Evolutionary conservation across 192 early-diverging fungal genomes (phyloP), one percentile per base, ranked within the genome.

Genomic region (Dissophora ornata): DNA sequence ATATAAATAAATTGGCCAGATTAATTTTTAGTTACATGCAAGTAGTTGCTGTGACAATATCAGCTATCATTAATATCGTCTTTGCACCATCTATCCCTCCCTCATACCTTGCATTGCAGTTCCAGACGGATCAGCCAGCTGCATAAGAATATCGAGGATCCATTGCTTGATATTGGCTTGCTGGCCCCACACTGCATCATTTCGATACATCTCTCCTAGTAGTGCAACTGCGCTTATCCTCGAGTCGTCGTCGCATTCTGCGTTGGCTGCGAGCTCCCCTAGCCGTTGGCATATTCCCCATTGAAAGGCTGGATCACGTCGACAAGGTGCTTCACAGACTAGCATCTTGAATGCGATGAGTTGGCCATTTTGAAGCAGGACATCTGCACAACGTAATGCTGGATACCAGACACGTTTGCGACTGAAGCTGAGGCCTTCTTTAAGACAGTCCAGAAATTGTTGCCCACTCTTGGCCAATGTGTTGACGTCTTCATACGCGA

Each of bases 131-230:
- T 5, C 6, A 2, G 18, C 19, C 16, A 60, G 45, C 26, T 47
- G 58, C 44, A 26, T 24, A 21, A 60, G 58, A 45, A 47, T 60
- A 24, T 48, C 28, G 24, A 60, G 42, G 18, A 60, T 60, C 12
- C 26, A 48, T 29, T 60, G 58, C 44, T 60, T 45, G 58, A 48
- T 25, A 2, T 1, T 8, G 6, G 30, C 22, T 29, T 60, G 22
- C 8, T 45, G 58, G n/a, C 58, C 44, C 58, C 58, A 60, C 26
- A 30, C 30, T 15, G 22, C 5, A n/a, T 60, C 58, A 38, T 60
- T 33, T 18, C n/a, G 13, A 25, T 60, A 60, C 2, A 60, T 30
- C 21, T 60, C 44, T 9, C 58, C 45, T 16, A 60, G 44, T 11
- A 60, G 47, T 1, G 22, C 58, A 18, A 60, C 19, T 9, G 58